These are phyloP conservation scores for Fusarium penzigii DNA, from an alignment of 2,329 filamentous ascomycete species.

Conservation along the genomic window DNA sequence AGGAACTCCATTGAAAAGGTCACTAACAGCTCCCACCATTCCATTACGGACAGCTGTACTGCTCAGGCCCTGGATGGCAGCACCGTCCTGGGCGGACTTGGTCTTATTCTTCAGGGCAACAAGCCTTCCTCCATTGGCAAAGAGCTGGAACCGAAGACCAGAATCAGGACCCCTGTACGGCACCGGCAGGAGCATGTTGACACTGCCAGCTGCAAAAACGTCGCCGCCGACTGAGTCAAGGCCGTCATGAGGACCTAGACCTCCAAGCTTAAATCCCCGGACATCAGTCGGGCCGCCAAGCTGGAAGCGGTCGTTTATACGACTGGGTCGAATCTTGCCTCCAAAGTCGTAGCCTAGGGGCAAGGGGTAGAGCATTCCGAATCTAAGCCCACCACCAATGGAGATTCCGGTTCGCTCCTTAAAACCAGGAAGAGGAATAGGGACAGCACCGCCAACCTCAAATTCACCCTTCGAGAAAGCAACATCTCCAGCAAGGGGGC, in stretches of 20 bases:
- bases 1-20: slow-evolving; percentile 74
- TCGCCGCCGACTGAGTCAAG: slow-evolving; percentile 87
- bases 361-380: slow-evolving; percentile 82
- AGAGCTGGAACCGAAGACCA: slow-evolving; percentile 83
- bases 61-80: slow-evolving; percentile 35
- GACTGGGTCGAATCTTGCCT: slow-evolving; percentile 63
- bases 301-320: slow-evolving; percentile 92
- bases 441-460: slow-evolving; percentile 75
- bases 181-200: slow-evolving; percentile 82
- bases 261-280: slow-evolving; percentile 86
- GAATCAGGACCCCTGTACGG: slow-evolving; percentile 80
- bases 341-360: slow-evolving; percentile 58
- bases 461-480: slow-evolving; percentile 93
- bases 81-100: slow-evolving; percentile 44
- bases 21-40: slow-evolving; percentile 63
- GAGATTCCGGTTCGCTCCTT: slow-evolving; percentile 74
- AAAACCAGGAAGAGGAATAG: slow-evolving; percentile 71
- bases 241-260: slow-evolving; percentile 86
- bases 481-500: slow-evolving; percentile 82
- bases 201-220: slow-evolving; percentile 84
- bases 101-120: slow-evolving; percentile 67
- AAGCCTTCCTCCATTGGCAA: slow-evolving; percentile 86
- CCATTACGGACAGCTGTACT: slow-evolving; percentile 51
- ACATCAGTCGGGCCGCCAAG: slow-evolving; percentile 94
- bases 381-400: slow-evolving; percentile 77